Evolutionary conservation across 129 eudicot species (phyloP), one percentile per base, ranked within the genome.

Genomic region (Mikania micrantha): DNA sequence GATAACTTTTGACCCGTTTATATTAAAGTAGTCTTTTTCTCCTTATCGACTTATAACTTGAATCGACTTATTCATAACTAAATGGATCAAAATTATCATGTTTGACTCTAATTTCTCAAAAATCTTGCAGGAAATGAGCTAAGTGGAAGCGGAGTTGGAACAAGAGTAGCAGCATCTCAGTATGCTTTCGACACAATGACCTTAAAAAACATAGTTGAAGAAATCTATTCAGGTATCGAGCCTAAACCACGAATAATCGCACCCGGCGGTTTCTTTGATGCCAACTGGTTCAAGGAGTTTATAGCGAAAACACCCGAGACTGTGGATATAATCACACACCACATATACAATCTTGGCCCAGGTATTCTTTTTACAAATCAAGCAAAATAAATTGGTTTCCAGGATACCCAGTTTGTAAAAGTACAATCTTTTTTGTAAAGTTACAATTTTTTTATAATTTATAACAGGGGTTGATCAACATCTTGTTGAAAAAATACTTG

Each of bases 341-440:
- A 91, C 72, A 91, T 88, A 53, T 91, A 91, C 69, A 88, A 85
- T 78, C 94, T 91, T 47, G 98, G 98, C 35, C 90, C 97, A 81
- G 97, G 97, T 91, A 86, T 67, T 27, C 49, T 16, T 64, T 56
- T 54, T 2, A 9, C 3, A 49, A 53, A 22, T 24, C 29, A 5
- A 11, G 21, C 44, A 52, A 11, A 74, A n/a, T 60, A 17, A 12
- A 21, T 45, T 48, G 6, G 63, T 20, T 54, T 54, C 13, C 49
- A 22, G 70, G 45, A 66, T 56, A 42, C 38, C 50, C 16, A 39
- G 36, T 38, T 29, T 28, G 11, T n/a, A 77, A 57, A 59, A 27
- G 41, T 24, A 45, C 32, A 45, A 61, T 63, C 38, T 56, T n/a
- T 64, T 27, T 29, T 28, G 16, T 22, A 77, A 58, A 41, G 36